Conservation (phyloP, 106 monocot species). For the Narthecium ossifragum region DNA sequence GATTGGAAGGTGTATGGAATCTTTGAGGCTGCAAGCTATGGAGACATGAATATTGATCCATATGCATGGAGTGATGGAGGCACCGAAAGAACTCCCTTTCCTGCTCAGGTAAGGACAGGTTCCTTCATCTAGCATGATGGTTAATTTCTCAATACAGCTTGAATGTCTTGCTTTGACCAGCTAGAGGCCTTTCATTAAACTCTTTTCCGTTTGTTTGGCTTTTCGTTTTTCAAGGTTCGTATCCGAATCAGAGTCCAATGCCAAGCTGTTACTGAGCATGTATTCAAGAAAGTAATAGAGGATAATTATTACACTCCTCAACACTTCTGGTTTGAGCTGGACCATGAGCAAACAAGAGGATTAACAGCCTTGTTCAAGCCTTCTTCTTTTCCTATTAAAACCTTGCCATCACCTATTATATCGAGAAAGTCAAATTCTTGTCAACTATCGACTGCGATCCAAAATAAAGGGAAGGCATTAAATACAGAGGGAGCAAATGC, state of each 20-base stretch:
- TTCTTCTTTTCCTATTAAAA: conserved; percentile 6
- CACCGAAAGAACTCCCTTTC: conserved; percentile 31
- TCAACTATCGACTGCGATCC: not conserved
- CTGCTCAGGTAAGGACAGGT: conserved; percentile 52
- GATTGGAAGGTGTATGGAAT: conserved; percentile 50
- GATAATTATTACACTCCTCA: conserved; percentile 46
- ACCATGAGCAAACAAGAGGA: conserved; percentile 31
- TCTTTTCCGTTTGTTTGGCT: not conserved
- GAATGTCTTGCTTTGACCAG: not conserved
- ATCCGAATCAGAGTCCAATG: conserved; percentile 22
- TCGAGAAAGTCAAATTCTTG: conserved; percentile 1
- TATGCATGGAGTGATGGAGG: conserved; percentile 54
- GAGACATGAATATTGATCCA: conserved; percentile 49
- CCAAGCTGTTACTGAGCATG: conserved; percentile 29
- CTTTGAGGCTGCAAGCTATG: conserved; percentile 48
- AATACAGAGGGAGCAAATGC: not conserved
- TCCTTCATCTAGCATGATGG: too few species aligned
- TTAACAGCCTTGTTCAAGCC: conserved; percentile 38
- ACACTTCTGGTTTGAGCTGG: conserved; percentile 69
- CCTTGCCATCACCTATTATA: conserved; percentile 2
- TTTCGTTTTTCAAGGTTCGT: conserved; percentile 30
- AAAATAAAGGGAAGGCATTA: conserved; percentile 2
- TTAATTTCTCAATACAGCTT: too few species aligned
- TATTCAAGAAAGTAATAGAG: conserved; percentile 31
- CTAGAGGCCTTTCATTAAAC: not conserved